Evolutionary conservation across 108 stramenopile species (phyloP), one percentile per base, ranked within the genome.

Genomic region (Cyclotella sp.): DNA sequence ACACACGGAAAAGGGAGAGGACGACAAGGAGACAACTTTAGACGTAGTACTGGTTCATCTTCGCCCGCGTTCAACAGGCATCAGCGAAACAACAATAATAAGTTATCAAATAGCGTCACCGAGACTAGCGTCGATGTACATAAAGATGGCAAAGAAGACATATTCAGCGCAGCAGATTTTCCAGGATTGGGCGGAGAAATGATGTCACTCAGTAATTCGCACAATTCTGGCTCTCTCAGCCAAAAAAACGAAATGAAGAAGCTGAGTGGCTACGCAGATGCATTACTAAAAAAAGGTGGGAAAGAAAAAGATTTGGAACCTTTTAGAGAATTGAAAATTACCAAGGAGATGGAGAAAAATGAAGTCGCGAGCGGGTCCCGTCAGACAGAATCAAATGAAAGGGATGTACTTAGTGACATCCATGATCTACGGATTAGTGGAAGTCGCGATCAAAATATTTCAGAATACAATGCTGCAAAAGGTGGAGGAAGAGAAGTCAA

Each of bases 81-180:
- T 18, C 73, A 75, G 69, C 27, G 66, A 39, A 57, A 70, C 41
- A 80, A 52, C 52, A 80, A 42, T 52, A 61, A 72, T 63, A 45
- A 39, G 43, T 57, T 44, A 30, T 67, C 42, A 45, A 72, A 63
- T 0, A 68, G 60, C 19, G 59, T 40, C 0, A 44, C 15, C 44
- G 44, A 18, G 0, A 29, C 53, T 16, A 30, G 55, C 13, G n/a
- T n/a, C 60, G 47, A 30, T 49, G 6, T 21, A 61, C 9, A 69
- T 24, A 0, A 72, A 70, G 65, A 63, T n/a, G 70, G 43, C 45
- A 72, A 68, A n/a, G 67, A 67, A 52, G 78, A 68, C 3, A 76
- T 82, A 54, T 82, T 82, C 53, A 76, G 47, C 27, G 59, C 82
- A 13, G 60, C 70, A 0, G 82, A 82, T 63, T 82, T 82, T 72